Conservation (phyloP, 2,329 filamentous ascomycete genomes). For the Helicocarpus griseus region DNA sequence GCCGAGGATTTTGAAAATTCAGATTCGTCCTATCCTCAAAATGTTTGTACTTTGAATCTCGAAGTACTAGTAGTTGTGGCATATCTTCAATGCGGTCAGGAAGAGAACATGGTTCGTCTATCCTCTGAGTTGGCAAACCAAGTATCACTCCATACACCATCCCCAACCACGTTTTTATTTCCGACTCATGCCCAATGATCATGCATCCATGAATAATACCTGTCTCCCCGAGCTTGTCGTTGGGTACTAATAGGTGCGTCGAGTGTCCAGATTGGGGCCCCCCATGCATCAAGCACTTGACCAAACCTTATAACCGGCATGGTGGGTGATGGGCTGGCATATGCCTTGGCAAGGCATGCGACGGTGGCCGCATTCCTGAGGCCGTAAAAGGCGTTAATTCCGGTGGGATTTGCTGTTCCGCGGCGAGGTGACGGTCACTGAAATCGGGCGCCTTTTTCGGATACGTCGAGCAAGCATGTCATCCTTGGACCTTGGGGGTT, state of each 20-base stretch:
- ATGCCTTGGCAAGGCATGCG: background rate
- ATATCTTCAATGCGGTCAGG: background rate
- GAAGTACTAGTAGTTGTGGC: too few species aligned
- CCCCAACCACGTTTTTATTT: background rate
- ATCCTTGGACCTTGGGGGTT: too few species aligned
- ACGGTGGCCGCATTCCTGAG: background rate
- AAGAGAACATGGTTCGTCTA: background rate
- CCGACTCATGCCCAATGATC: background rate
- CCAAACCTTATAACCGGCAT: background rate
- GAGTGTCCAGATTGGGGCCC: background rate
- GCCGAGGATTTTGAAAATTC: too few species aligned
- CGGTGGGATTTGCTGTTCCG: too few species aligned
- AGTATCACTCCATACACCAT: background rate
- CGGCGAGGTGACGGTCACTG: too few species aligned
- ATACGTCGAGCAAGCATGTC: too few species aligned
- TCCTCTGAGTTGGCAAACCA: constrained; percentile 1
- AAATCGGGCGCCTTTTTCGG: too few species aligned
- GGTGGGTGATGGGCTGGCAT: background rate
- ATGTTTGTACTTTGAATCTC: too few species aligned
- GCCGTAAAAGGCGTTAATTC: background rate
- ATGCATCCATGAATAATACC: background rate
- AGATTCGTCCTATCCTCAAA: too few species aligned
- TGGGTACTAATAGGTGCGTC: constrained; percentile 3
- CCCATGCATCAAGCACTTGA: background rate
- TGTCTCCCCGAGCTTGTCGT: background rate